Percentiles rank a stretch among this genome's conserved stretches.
Conservation (phyloP, 2,329 filamentous ascomycete genomes). For the Fusarium virguliforme region DNA sequence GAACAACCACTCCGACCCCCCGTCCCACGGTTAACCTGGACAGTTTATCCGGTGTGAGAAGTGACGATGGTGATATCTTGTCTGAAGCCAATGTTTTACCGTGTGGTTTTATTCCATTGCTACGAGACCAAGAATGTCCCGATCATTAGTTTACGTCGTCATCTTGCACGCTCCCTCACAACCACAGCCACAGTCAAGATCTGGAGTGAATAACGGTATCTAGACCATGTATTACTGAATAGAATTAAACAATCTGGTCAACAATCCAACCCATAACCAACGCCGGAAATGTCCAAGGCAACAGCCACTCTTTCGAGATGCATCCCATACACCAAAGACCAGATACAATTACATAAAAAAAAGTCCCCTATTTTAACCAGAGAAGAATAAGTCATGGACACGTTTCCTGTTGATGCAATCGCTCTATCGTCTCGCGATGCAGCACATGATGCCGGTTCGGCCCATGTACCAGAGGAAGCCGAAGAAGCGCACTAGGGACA, state of each 20-base stretch:
- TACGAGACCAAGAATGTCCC: too few relatives aligned
- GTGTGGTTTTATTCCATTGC: too few relatives aligned
- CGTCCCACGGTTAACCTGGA: too few relatives aligned
- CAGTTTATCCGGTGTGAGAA: too few relatives aligned
- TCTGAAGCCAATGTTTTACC: too few relatives aligned
- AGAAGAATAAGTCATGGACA: not conserved
- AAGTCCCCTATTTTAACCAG: not conserved
- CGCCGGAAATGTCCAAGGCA: not conserved
- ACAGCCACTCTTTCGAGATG: not conserved
- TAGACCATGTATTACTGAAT: slow-evolving; percentile 4
- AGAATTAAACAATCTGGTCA: slow-evolving; percentile 3
- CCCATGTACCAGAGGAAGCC: slow-evolving; percentile 50
- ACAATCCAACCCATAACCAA: not conserved
- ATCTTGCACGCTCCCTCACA: not conserved
- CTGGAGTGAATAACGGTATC: not conserved
- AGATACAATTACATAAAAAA: not conserved
- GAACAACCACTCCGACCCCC: too few relatives aligned
- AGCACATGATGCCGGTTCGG: slow-evolving; percentile 49
- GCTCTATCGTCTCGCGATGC: slow-evolving; percentile 43
- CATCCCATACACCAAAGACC: not conserved
- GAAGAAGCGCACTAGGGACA: slow-evolving; percentile 46
- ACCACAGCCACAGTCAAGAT: not conserved
- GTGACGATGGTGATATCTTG: too few relatives aligned
- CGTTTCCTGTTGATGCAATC: not conserved
- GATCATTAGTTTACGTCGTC: too few relatives aligned